Percentiles rank a stretch among this genome's conserved stretches.
These are phyloP conservation scores for Flaveria robusta DNA, from an alignment of 129 eudicot species.

Conservation along the genomic window DNA sequence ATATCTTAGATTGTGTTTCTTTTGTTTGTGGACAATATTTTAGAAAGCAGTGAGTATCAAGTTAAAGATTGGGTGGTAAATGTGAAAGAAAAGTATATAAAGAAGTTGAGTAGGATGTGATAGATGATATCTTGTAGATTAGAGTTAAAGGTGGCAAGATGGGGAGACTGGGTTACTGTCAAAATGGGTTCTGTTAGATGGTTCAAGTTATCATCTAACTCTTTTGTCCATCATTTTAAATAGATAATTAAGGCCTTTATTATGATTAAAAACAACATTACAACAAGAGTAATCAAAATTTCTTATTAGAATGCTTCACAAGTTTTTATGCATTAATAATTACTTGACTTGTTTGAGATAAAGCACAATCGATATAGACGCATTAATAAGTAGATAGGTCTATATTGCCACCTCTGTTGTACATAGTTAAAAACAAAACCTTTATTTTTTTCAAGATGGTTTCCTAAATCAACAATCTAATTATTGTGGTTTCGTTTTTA, in stretches of 20 bases:
- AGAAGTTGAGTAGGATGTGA: too few relatives aligned
- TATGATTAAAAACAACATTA: background rate
- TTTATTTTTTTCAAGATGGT: background rate
- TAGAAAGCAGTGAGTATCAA: background rate
- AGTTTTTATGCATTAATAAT: background rate
- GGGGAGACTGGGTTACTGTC: background rate
- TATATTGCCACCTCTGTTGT: background rate
- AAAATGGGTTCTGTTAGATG: background rate
- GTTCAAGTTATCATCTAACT: background rate
- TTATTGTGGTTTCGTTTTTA: background rate
- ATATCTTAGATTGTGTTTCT: background rate
- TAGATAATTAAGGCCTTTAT: background rate
- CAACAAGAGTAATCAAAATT: background rate
- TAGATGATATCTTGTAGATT: too few relatives aligned
- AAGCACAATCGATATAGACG: background rate
- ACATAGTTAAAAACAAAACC: background rate
- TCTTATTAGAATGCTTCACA: background rate
- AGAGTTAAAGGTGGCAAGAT: background rate
- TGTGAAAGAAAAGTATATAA: background rate
- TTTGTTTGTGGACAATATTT: background rate
- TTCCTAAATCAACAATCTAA: constrained; percentile 3
- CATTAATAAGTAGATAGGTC: background rate
- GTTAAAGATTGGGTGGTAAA: background rate
- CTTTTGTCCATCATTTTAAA: background rate
- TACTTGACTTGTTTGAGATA: too few relatives aligned